These are phyloP conservation scores for Aspergillus candidus DNA, from an alignment of 2,329 filamentous ascomycete genomes.

Conservation along the genomic window DNA sequence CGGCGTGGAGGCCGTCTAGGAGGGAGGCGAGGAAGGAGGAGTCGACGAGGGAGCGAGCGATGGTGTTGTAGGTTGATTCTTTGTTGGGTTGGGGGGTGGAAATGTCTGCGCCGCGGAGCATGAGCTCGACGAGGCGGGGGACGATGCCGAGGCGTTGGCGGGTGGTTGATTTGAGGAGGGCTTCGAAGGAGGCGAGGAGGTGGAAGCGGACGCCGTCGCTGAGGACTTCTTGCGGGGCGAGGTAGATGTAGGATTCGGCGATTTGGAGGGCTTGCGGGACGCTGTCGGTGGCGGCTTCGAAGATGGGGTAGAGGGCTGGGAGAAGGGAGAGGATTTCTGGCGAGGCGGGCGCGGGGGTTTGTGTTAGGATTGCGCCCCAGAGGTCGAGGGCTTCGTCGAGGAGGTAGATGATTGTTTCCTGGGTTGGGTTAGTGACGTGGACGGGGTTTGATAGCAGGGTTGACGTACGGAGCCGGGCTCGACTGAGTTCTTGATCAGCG, in stretches of 20 bases:
- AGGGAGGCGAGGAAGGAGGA: conserved; percentile 59
- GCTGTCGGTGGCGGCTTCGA: conserved; percentile 61
- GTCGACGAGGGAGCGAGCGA: conserved; percentile 60
- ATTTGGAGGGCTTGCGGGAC: conserved; percentile 58
- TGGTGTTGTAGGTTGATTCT: conserved; percentile 53
- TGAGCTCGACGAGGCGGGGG: conserved; percentile 52
- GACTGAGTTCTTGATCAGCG: conserved; percentile 73
- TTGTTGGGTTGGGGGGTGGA: conserved; percentile 48
- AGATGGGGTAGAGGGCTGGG: conserved; percentile 57
- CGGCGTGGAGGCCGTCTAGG: conserved; percentile 60
- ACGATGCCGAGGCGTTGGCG: conserved; percentile 37
- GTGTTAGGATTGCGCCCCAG: conserved; percentile 68
- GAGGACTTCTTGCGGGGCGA: conserved; percentile 50
- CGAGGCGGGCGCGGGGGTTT: conserved; percentile 56
- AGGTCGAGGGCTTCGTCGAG: conserved; percentile 89
- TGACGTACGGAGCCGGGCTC: conserved; percentile 66
- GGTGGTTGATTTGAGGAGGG: conserved; percentile 34
- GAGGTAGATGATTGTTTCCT: conserved; percentile 68
- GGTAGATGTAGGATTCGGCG: conserved; percentile 62
- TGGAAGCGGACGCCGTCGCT: conserved; percentile 34
- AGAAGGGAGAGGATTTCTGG: conserved; percentile 58
- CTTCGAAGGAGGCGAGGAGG: conserved; percentile 35
- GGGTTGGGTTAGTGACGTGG: conserved; percentile 9
- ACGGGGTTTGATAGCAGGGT: too few species aligned
- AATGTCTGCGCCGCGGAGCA: conserved; percentile 58